These are phyloP conservation scores for Candida verbasci DNA, from an alignment of 805 yeast species.

Conservation along the genomic window DNA sequence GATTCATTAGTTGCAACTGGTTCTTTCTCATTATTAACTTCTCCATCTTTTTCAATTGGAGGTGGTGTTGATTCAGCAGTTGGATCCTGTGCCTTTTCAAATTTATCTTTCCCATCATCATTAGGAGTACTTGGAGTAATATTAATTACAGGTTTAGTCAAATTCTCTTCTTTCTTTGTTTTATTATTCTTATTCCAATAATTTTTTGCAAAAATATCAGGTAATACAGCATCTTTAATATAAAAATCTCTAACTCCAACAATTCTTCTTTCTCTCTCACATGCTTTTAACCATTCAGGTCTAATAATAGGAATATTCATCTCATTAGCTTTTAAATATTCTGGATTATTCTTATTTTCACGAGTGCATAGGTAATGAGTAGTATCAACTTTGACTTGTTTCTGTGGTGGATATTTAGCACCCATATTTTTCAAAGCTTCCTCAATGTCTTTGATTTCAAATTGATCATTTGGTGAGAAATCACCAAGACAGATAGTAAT, in stretches of 20 bases:
- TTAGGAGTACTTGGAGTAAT: constrained; percentile 7
- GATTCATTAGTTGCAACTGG: not conserved
- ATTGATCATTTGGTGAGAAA: constrained; percentile 51
- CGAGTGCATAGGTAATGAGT: constrained; percentile 83
- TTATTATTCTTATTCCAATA: constrained; percentile 26
- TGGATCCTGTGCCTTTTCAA: not conserved
- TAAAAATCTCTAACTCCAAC: constrained; percentile 91
- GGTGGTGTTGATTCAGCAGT: not conserved
- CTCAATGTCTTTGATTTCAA: constrained; percentile 50
- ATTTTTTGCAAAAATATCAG: constrained; percentile 39
- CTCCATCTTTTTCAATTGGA: constrained; percentile 7
- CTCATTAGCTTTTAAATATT: constrained; percentile 74
- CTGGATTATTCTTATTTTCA: constrained; percentile 58
- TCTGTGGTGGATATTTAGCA: constrained; percentile 66
- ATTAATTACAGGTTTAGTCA: not conserved
- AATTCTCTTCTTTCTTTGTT: not conserved
- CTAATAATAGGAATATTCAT: constrained; percentile 89
- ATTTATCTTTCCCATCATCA: not conserved
- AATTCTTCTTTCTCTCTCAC: constrained; percentile 81
- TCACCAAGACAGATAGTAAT: constrained; percentile 89
- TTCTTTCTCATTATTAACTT: constrained; percentile 8
- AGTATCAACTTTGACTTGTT: constrained; percentile 77
- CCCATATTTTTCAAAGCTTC: constrained; percentile 66
- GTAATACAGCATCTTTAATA: constrained; percentile 49
- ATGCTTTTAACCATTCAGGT: constrained; percentile 96